Evolutionary conservation across 441 rosid species (phyloP), one percentile per base, ranked within the genome.

Genomic region (Hura crepitans): DNA sequence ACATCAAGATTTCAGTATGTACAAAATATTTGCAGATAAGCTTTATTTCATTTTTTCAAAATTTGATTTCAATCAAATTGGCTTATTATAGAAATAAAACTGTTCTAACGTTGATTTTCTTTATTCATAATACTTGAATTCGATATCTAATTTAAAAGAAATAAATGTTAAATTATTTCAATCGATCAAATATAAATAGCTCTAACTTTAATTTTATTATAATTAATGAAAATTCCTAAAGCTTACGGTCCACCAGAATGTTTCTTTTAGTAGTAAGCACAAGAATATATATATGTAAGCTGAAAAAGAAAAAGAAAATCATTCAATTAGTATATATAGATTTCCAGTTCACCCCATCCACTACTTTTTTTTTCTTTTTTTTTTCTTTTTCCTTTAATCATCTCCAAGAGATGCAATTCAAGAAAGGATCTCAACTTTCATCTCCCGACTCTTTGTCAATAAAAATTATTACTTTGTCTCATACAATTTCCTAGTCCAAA

Each of bases 331-430:
- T 6, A 14, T 11, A 53, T 49, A 30, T n/a, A n/a, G n/a, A n/a
- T 49, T n/a, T 58, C 18, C 25, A 42, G 31, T 58, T 59, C 50
- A 75, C 68, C 70, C 71, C 67, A 25, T 67, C 72, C 77, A 67
- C 77, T 28, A 30, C 68, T 66, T 66, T 74, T 12, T 47, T 45
- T 27, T 22, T 61, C 2, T 20, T 23, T 17, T 33, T 25, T 25
- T 12, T 54, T n/a, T 35, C 37, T 39, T 7, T 15, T 6, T 18
- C 37, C 56, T 65, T 56, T 65, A 71, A 51, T 55, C 70, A 65
- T 45, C 68, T 65, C 55, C 68, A 31, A 54, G 50, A 45, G 54
- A 27, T 23, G 46, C 22, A 66, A 60, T 42, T 66, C 27, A 30
- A 13, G 57, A 65, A 56, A 28, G 54, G 62, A 49, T 20, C 39